A percentile compares a stretch with the other conserved stretches of the same genome.
These are phyloP conservation scores for Microstegium vimineum DNA, from an alignment of 176 grass and related monocot species.

Conservation along the genomic window DNA sequence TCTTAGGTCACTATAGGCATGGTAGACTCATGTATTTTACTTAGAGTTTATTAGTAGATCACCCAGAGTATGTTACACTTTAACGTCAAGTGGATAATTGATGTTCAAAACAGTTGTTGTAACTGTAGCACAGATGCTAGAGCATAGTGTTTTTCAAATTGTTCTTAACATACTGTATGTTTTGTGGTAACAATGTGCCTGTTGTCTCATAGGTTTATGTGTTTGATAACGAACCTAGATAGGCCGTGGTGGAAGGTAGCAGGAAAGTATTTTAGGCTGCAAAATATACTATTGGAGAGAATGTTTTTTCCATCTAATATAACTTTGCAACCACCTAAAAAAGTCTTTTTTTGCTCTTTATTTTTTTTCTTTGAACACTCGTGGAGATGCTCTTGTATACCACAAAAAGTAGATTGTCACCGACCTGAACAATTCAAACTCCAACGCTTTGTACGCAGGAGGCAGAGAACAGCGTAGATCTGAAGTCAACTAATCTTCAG, in stretches of 20 bases:
- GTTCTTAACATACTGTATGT: not conserved
- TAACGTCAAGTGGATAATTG: not conserved
- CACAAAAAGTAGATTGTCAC: too few species aligned
- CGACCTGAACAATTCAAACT: not conserved
- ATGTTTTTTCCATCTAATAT: too few species aligned
- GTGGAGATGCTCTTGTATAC: too few species aligned
- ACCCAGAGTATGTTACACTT: not conserved
- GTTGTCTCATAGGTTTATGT: too few species aligned
- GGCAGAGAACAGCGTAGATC: not conserved
- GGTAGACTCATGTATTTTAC: not conserved
- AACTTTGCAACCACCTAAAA: too few species aligned
- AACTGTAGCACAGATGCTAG: not conserved
- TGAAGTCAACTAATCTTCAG: not conserved
- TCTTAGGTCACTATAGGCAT: constrained; percentile 17
- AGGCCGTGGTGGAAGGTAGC: too few species aligned
- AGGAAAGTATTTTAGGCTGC: too few species aligned
- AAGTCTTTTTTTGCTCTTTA: too few species aligned
- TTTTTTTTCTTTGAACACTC: too few species aligned
- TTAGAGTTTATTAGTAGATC: not conserved
- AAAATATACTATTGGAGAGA: too few species aligned
- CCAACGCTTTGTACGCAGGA: not conserved
- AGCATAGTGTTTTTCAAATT: not conserved
- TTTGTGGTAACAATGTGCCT: too few species aligned
- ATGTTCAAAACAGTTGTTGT: not conserved
- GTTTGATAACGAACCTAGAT: too few species aligned